Evolutionary conservation across 177 flowering plant genomes (phyloP).

Genomic region (Vitis hybrid): DNA sequence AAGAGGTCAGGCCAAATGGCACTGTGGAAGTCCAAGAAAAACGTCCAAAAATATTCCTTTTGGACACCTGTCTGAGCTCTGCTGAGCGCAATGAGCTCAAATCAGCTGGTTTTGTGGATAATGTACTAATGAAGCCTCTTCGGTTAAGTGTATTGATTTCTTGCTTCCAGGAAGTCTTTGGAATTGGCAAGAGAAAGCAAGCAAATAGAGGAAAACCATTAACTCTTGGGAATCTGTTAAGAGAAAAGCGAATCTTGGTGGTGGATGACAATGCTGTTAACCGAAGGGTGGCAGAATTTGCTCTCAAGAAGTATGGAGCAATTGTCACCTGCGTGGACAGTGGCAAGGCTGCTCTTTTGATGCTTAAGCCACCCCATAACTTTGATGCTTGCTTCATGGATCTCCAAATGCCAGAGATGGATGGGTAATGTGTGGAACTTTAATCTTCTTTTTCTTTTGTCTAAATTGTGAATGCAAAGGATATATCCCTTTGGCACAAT

Average conservation of each 20-base stretch:
- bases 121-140: conserved; percentile 72
- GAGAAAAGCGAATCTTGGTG: conserved; percentile 69
- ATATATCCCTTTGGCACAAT: not conserved
- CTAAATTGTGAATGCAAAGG: not conserved
- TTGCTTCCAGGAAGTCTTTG: conserved; percentile 58
- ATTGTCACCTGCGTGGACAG: conserved; percentile 73
- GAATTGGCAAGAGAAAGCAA: conserved; percentile 41
- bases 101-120: conserved; percentile 52
- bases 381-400: conserved; percentile 98
- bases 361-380: conserved; percentile 75
- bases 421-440: conserved; percentile 51
- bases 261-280: conserved; percentile 92
- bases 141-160: conserved; percentile 50
- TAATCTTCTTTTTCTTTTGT: conserved; percentile 1
- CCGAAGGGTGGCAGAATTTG: conserved; percentile 89
- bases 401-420: conserved; percentile 98
- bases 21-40: conserved; percentile 16
- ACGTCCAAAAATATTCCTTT: conserved; percentile 53
- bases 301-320: conserved; percentile 81
- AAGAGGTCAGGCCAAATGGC: conserved; percentile 27
- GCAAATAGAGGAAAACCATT: conserved; percentile 33
- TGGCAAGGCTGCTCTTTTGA: conserved; percentile 64
- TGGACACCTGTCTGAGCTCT: conserved; percentile 42
- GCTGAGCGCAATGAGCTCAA: conserved; percentile 45
- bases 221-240: conserved; percentile 51